Evolutionary conservation across 148 eudicot species (phyloP), one percentile per base, ranked within the genome.

Genomic region (Spergularia marina): DNA sequence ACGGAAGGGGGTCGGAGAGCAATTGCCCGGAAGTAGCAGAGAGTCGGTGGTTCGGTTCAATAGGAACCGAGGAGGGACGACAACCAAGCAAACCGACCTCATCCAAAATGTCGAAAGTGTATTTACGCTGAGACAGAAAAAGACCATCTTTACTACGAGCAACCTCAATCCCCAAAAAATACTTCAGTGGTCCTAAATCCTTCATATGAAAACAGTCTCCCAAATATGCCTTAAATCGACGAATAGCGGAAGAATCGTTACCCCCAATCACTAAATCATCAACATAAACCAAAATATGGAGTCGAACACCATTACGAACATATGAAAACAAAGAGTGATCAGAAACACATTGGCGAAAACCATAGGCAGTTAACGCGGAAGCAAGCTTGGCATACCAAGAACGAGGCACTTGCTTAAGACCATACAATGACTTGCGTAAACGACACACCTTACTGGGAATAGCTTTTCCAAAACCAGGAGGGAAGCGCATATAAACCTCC

Each of bases 81-180:
- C 36, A 34, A 6, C 65, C 41, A 4, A 65, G 40, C 4, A 65
- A 40, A 6, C 69, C 69, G 1, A 11, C 2, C 21, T 65, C 20
- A 17, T 6, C 14, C 9, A 62, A 3, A 3, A 62, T 62, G 1
- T 62, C 65, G 1, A 62, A 41, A 10, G 65, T 5, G 10, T 44
- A 44, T 6, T 44, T 44, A 44, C 49, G 49, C 10, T 44, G 49
- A 9, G 49, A 44, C 49, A 44, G 10, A 44, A 44, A 44, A 44
- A 44, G 7, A 44, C 49, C 49, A 6, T 44, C 49, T 9, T 44
- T 8, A 6, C 49, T 14, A 12, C 68, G 68, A 36, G 68, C 51
- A 5, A 64, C 68, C 17, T 64, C 68, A 13, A 64, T 64, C 3
- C 68, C n/a, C 13, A 64, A 16, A 64, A 64, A 64, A 64, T 64